These are phyloP conservation scores for Brassica balearica DNA, from an alignment of 441 rosid species.

Conservation along the genomic window DNA sequence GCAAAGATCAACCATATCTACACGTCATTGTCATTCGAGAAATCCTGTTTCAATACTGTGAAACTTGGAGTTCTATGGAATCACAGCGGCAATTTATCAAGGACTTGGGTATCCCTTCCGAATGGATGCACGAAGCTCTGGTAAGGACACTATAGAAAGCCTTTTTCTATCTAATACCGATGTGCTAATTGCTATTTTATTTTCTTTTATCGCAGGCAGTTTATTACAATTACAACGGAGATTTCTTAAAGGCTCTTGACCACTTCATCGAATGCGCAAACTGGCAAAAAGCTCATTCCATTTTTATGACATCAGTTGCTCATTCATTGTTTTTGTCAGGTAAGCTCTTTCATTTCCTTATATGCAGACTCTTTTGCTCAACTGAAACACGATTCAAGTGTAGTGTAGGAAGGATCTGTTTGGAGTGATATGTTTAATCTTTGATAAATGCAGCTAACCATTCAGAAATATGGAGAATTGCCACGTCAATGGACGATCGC, in stretches of 20 bases:
- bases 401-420: constrained; percentile 20
- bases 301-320: constrained; percentile 79
- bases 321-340: constrained; percentile 83
- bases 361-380: constrained; percentile 18
- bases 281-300: constrained; percentile 95
- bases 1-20: constrained; percentile 79
- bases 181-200: constrained; percentile 22
- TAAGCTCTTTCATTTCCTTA: constrained; percentile 42
- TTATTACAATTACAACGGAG: constrained; percentile 72
- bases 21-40: constrained; percentile 78
- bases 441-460: constrained; percentile 64
- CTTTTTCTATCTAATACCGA: constrained; percentile 10
- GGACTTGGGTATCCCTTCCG: constrained; percentile 74
- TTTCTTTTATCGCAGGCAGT: constrained; percentile 67
- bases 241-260: constrained; percentile 82
- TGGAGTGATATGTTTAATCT: constrained; percentile 27
- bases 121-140: constrained; percentile 98
- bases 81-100: constrained; percentile 79
- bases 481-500: constrained; percentile 80
- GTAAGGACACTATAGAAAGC: constrained; percentile 51
- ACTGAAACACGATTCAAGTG: constrained; percentile 13
- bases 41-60: constrained; percentile 93
- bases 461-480: constrained; percentile 84
- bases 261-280: constrained; percentile 82
- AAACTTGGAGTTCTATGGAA: constrained; percentile 85